Evolutionary conservation across 139 green algal genomes (phyloP).

Genomic region (Haematococcus sp.): DNA sequence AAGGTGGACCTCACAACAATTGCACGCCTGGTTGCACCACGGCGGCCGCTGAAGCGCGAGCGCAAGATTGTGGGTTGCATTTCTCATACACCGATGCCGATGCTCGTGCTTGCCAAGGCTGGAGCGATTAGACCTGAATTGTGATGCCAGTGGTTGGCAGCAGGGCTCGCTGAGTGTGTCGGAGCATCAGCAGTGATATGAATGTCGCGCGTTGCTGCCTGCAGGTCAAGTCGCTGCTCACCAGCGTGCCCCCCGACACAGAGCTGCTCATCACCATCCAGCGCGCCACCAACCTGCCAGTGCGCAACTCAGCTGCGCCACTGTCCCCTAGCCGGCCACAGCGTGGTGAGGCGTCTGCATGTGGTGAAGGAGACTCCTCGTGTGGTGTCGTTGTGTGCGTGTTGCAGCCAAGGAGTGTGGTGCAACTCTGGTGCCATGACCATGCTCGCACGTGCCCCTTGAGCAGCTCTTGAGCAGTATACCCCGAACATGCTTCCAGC

Average conservation of each 20-base stretch:
- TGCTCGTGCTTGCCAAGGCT: too few relatives aligned
- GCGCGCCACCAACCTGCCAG: slow-evolving; percentile 49
- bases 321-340: neutral
- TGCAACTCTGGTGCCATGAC: too few relatives aligned
- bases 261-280: slow-evolving; percentile 54
- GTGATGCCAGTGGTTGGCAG: too few relatives aligned
- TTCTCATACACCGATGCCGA: neutral
- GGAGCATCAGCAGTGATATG: too few relatives aligned
- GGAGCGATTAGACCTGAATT: too few relatives aligned
- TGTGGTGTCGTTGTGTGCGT: too few relatives aligned
- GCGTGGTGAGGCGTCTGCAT: neutral
- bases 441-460: too few relatives aligned
- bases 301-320: slow-evolving; percentile 3
- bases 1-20: slow-evolving; percentile 27
- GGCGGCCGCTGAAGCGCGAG: slow-evolving; percentile 13
- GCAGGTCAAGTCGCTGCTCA: slow-evolving; percentile 33
- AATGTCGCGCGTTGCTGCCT: neutral
- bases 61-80: slow-evolving; percentile 9
- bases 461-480: too few relatives aligned
- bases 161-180: too few relatives aligned
- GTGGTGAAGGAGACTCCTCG: neutral
- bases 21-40: neutral
- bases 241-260: slow-evolving; percentile 40
- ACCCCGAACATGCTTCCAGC: too few relatives aligned
- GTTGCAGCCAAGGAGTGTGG: too few relatives aligned